These are phyloP conservation scores for Penicillium pancosmium DNA, from an alignment of 495 filamentous ascomycete species.

Conservation along the genomic window DNA sequence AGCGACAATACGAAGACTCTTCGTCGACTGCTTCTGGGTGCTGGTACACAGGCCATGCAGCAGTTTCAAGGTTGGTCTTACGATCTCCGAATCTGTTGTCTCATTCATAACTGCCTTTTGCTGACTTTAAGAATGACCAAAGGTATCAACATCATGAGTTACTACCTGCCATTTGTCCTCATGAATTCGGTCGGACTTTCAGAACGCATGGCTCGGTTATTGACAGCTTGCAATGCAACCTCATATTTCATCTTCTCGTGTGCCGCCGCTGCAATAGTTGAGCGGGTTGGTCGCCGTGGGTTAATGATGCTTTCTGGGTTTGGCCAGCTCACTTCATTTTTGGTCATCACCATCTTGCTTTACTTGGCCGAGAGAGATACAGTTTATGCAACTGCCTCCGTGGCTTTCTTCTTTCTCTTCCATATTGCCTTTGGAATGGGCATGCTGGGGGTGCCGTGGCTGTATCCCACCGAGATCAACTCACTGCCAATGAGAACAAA, in stretches of 20 bases:
- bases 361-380: conserved; percentile 36
- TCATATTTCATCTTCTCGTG: conserved; percentile 5
- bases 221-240: conserved; percentile 2
- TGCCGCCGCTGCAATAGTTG: conserved; percentile 21
- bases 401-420: conserved; percentile 45
- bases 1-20: conserved; percentile 1
- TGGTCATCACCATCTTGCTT: conserved; percentile 49
- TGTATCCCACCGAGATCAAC: conserved; percentile 44
- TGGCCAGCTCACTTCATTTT: conserved; percentile 48
- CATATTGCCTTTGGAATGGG: conserved; percentile 51
- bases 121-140: neutral
- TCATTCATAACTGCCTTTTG: neutral
- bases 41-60: conserved; percentile 2
- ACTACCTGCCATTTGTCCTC: neutral
- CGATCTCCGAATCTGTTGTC: neutral
- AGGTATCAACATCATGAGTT: conserved; percentile 5
- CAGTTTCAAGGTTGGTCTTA: neutral
- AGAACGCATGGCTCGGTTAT: neutral
- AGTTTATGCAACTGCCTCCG: conserved; percentile 33
- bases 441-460: conserved; percentile 12
- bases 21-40: neutral
- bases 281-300: conserved; percentile 35
- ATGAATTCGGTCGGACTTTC: conserved; percentile 1
- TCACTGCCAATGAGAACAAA: conserved; percentile 40
- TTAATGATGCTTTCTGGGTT: conserved; percentile 42